Evolutionary conservation across 345 rosid genomes (phyloP), one percentile per base, ranked within the genome.

Genomic region (Balakata baccata): DNA sequence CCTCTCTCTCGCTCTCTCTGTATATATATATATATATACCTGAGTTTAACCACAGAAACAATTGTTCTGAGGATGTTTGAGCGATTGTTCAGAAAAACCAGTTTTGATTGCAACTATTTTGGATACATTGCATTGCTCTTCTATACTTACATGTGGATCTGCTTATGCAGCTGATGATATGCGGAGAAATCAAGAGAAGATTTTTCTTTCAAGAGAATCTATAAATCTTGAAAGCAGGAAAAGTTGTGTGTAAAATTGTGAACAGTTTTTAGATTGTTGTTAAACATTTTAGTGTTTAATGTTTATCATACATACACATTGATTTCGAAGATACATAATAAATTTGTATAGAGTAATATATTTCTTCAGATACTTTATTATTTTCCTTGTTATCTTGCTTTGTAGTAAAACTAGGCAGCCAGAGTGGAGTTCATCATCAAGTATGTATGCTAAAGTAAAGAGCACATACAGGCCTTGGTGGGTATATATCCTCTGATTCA

Each of bases 331-430:
- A 41, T 20, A 41, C 7, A 41, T 41, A 22, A 58, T 58, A 58
- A 64, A 43, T 41, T n/a, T 64, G 68, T 64, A 64, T 46, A 64
- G 68, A 64, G 41, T 41, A 34, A 64, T 64, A 43, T 64, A 62
- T 62, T 37, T 41, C 20, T 64, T 11, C 20, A n/a, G 68, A 18
- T 64, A 45, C 16, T 64, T 64, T 17, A 8, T 39, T 18, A 9
- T 39, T n/a, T 0, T 11, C 22, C 3, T 8, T 57, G n/a, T 57
- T 22, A 2, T 57, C 22, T 20, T 57, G 47, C 47, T 43, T 43
- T 43, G 6, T 43, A 4, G 10, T 3, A 43, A 43, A 43, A 43
- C 47, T 7, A 43, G 47, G 47, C 47, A 43, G 7, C 47, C 7
- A 43, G 47, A 43, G 7, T 10, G 10, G 47, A 43, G 47, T 43